Percentiles rank a stretch among this genome's conserved stretches.
Conservation (phyloP, 2,329 filamentous ascomycete species). For the Ceratocystis lukuohia region DNA sequence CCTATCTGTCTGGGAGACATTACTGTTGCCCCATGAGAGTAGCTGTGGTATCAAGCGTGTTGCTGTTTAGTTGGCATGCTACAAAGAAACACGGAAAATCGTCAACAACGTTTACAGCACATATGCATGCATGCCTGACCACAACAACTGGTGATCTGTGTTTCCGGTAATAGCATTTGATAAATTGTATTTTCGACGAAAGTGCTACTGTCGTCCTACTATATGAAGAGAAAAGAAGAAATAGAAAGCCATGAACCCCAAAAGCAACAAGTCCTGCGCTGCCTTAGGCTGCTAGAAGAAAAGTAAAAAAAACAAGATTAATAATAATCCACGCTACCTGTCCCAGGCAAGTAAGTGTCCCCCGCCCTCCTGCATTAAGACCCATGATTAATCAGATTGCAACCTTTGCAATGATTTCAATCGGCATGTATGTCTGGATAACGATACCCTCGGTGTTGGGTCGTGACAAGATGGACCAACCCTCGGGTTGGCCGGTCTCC, state of each 20-base stretch:
- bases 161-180: not conserved
- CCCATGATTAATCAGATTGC: not conserved
- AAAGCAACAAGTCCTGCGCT: not conserved
- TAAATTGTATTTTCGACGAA: not conserved
- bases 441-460: not conserved
- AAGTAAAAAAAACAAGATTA: not conserved
- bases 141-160: not conserved
- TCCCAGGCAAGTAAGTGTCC: not conserved
- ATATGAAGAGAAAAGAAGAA: conserved; percentile 6
- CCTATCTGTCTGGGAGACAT: not conserved
- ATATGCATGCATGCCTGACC: not conserved
- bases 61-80: not conserved
- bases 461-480: conserved; percentile 9
- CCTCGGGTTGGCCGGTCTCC: not conserved
- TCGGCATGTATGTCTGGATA: conserved; percentile 4
- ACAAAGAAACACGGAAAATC: not conserved
- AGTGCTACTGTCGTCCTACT: not conserved
- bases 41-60: not conserved
- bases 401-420: conserved; percentile 15
- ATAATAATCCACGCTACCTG: not conserved
- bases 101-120: not conserved
- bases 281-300: conserved; percentile 3
- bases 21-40: not conserved
- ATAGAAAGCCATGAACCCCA: not conserved
- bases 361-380: not conserved